phyloP scores from a whole-genome alignment of 2,329 filamentous ascomycete genomes.

The Beauveria pseudobassiana region DNA sequence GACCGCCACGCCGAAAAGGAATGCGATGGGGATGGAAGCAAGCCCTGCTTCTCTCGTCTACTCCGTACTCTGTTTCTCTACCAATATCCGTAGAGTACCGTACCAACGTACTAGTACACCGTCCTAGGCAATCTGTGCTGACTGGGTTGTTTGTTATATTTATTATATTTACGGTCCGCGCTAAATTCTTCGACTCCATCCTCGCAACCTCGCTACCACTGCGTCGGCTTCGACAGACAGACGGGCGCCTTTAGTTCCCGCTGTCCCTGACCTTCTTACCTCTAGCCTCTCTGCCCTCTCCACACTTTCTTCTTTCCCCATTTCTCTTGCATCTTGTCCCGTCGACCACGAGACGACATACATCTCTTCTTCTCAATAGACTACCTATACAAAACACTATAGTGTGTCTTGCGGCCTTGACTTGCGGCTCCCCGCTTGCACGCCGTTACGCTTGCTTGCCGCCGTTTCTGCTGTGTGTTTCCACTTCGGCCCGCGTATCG shows the following conservation, averaged over 20 bases:
- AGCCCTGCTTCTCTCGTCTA: neutral
- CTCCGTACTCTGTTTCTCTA: too few relatives aligned
- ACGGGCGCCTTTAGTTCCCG: slow-evolving; percentile 11
- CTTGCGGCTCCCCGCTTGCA: neutral
- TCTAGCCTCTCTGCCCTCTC: slow-evolving; percentile 1
- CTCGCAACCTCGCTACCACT: neutral
- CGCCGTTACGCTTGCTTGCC: neutral
- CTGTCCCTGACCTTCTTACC: neutral
- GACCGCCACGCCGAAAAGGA: slow-evolving; percentile 8
- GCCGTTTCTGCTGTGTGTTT: neutral
- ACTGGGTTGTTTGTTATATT: too few relatives aligned
- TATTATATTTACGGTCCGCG: too few relatives aligned
- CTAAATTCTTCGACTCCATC: too few relatives aligned
- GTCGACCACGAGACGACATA: neutral
- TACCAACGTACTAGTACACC: too few relatives aligned
- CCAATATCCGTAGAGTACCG: too few relatives aligned
- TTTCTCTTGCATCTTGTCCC: slow-evolving; percentile 6
- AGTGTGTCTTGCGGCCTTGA: neutral
- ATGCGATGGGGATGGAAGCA: slow-evolving; percentile 7
- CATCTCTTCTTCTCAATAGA: neutral
- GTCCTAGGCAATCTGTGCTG: too few relatives aligned
- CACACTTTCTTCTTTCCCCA: slow-evolving; percentile 8
- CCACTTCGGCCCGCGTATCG: slow-evolving; percentile 2
- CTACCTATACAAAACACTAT: neutral
- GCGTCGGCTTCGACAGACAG: neutral